phyloP scores from a whole-genome alignment of 176 grass and related monocot species.

The Oryza nivara region DNA sequence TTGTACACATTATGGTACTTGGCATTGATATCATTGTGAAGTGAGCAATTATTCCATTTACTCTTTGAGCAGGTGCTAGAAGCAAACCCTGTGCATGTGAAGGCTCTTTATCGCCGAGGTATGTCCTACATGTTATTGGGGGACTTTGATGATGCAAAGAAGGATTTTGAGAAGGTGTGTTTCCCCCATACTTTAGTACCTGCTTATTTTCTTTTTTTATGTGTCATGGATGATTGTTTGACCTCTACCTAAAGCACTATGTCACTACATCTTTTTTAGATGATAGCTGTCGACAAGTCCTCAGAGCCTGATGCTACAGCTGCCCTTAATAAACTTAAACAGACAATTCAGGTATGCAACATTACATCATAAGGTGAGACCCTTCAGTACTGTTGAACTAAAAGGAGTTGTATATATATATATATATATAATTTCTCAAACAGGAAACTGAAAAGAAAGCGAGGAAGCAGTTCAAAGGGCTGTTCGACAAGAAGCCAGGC shows the following conservation, averaged over 20 bases:
- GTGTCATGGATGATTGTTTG: neutral
- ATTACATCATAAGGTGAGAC: neutral
- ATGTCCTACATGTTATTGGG: conserved; percentile 81
- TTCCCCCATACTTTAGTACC: neutral
- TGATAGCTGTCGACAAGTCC: conserved; percentile 72
- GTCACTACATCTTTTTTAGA: conserved; percentile 51
- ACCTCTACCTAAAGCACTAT: neutral
- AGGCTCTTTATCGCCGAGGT: conserved; percentile 88
- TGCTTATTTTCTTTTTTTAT: too few species aligned
- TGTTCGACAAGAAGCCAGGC: conserved; percentile 97
- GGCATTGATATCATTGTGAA: neutral
- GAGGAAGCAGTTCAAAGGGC: conserved; percentile 94
- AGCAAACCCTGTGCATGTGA: conserved; percentile 77
- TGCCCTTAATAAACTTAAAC: conserved; percentile 82
- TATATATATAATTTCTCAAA: conserved; percentile 1
- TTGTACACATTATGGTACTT: conserved; percentile 9
- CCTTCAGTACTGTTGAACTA: neutral
- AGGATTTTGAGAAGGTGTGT: conserved; percentile 91
- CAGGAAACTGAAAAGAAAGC: conserved; percentile 83
- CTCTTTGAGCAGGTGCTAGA: conserved; percentile 71
- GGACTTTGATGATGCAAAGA: conserved; percentile 86
- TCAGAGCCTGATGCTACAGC: conserved; percentile 80
- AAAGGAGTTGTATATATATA: neutral
- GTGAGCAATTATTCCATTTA: neutral
- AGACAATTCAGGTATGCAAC: conserved; percentile 70